Percentiles rank a stretch among this genome's conserved stretches.
These are phyloP conservation scores for Lodderomyces metapsilosis DNA, from an alignment of 1,139 yeast genomes.

Conservation along the genomic window DNA sequence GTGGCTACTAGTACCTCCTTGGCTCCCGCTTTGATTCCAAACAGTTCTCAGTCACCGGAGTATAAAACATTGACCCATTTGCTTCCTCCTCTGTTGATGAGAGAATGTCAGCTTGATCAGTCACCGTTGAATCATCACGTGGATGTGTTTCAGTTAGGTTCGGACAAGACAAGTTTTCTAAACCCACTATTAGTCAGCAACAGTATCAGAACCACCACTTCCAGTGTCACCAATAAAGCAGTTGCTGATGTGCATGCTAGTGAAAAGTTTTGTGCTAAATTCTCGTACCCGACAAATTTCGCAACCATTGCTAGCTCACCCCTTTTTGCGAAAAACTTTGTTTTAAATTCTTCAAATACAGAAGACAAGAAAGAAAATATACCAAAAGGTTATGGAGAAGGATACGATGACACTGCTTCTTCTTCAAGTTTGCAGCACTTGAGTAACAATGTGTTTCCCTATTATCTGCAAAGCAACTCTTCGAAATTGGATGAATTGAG, in stretches of 20 bases:
- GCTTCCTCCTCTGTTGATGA: neutral
- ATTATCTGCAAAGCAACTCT: conserved; percentile 5
- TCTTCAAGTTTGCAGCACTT: too few relatives aligned
- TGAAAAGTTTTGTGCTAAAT: neutral
- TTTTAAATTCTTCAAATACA: conserved; percentile 2
- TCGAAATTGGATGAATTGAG: conserved; percentile 7
- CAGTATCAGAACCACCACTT: neutral
- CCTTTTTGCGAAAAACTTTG: conserved; percentile 2
- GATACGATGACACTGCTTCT: neutral
- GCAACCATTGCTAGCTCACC: conserved; percentile 7
- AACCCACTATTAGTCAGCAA: neutral
- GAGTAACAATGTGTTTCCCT: conserved; percentile 5
- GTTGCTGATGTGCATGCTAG: neutral
- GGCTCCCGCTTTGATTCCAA: neutral
- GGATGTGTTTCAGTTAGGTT: neutral
- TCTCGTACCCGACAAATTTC: neutral
- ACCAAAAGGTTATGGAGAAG: neutral
- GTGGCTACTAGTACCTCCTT: neutral
- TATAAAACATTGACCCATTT: neutral
- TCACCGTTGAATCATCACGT: neutral
- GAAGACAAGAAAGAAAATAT: neutral
- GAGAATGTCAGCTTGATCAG: neutral
- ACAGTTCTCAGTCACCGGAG: neutral
- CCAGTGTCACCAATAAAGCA: neutral
- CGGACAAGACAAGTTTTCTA: neutral